Percentiles rank a stretch among this genome's conserved stretches.
These are phyloP conservation scores for Podaxis pistillaris DNA, from an alignment of 768 basidiomycete genomes.

Conservation along the genomic window DNA sequence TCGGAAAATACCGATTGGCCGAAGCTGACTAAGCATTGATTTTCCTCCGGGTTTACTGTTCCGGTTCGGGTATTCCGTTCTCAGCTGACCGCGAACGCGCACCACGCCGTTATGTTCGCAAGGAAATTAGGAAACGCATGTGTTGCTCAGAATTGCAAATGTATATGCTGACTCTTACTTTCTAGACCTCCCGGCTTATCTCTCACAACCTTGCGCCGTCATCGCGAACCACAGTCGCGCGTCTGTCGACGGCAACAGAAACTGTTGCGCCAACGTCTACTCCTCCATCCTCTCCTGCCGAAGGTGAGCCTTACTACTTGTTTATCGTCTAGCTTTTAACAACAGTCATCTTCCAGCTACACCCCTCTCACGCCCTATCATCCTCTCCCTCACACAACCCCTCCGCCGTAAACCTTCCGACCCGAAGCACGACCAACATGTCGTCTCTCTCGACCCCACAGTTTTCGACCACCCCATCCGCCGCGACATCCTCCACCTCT, in stretches of 20 bases:
- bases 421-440: slow-evolving; percentile 36
- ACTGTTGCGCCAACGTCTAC: neutral
- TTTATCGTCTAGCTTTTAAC: neutral
- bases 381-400: slow-evolving; percentile 60
- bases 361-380: slow-evolving; percentile 47
- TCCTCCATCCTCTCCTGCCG: neutral
- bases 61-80: slow-evolving; percentile 18
- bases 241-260: slow-evolving; percentile 11
- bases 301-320: slow-evolving; percentile 3
- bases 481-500: slow-evolving; percentile 89
- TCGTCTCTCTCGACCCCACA: slow-evolving; percentile 70
- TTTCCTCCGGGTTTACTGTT: slow-evolving; percentile 21
- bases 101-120: slow-evolving; percentile 15
- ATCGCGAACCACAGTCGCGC: neutral
- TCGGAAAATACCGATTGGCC: slow-evolving; percentile 26
- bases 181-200: neutral
- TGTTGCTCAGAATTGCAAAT: neutral
- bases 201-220: neutral
- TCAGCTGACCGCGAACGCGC: slow-evolving; percentile 16
- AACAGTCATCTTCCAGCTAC: slow-evolving; percentile 22
- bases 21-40: slow-evolving; percentile 32
- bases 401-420: slow-evolving; percentile 43
- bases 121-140: slow-evolving; percentile 16
- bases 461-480: slow-evolving; percentile 90
- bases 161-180: neutral